These are phyloP conservation scores for Penicillium vulpinum DNA, from an alignment of 2,329 filamentous ascomycete species.

Conservation along the genomic window DNA sequence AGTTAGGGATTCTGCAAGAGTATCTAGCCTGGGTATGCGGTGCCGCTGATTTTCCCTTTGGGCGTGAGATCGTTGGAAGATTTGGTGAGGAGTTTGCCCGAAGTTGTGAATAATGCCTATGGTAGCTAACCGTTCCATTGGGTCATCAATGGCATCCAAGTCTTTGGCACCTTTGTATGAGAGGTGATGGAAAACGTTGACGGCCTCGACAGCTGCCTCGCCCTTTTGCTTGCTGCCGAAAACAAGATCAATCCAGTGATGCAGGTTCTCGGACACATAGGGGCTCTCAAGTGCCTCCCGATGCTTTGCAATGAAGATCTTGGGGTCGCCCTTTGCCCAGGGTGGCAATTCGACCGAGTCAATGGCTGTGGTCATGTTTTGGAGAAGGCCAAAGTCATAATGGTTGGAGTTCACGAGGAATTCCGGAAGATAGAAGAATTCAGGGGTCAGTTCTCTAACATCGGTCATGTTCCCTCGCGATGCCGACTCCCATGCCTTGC, in stretches of 20 bases:
- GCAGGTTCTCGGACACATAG: slow-evolving; percentile 83
- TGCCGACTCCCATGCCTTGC: slow-evolving; percentile 86
- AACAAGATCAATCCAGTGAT: slow-evolving; percentile 93
- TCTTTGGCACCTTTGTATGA: slow-evolving; percentile 94
- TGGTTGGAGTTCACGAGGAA: slow-evolving; percentile 92
- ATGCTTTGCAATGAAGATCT: slow-evolving; percentile 93
- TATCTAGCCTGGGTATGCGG: slow-evolving; percentile 71
- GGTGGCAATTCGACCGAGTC: slow-evolving; percentile 87
- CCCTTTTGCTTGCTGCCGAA: slow-evolving; percentile 94
- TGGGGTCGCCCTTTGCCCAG: slow-evolving; percentile 95
- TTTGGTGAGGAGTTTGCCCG: slow-evolving; percentile 93
- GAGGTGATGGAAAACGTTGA: slow-evolving; percentile 94
- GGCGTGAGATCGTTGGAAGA: slow-evolving; percentile 80
- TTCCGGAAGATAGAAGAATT: slow-evolving; percentile 96
- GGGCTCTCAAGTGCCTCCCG: slow-evolving; percentile 94
- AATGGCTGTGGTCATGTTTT: slow-evolving; percentile 76
- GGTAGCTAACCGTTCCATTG: slow-evolving; percentile 79
- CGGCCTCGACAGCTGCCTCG: slow-evolving; percentile 83
- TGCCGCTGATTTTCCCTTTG: slow-evolving; percentile 68
- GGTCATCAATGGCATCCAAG: slow-evolving; percentile 85
- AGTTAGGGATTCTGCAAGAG: slow-evolving; percentile 71
- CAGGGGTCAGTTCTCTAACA: slow-evolving; percentile 89
- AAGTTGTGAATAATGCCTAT: slow-evolving; percentile 99
- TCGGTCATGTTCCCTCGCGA: slow-evolving; percentile 90
- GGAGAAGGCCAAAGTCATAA: slow-evolving; percentile 88